Evolutionary conservation across 768 basidiomycete genomes (phyloP).

Genomic region (Leccinum incarnatum): DNA sequence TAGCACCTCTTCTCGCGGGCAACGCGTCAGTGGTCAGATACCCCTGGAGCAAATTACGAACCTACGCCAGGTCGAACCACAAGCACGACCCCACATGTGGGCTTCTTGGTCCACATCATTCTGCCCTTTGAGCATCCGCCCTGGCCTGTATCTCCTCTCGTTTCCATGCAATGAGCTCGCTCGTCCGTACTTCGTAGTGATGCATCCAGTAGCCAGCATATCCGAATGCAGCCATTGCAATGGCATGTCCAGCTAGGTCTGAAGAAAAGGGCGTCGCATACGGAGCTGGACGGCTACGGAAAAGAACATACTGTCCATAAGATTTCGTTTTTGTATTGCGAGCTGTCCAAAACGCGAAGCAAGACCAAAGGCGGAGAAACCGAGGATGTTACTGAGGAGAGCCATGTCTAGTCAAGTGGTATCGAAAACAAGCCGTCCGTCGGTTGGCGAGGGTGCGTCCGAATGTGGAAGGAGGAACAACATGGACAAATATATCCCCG

Average conservation of each 20-base stretch:
- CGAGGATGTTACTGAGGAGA: constrained; percentile 65
- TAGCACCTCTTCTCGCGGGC: constrained; percentile 6
- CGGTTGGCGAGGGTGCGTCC: neutral
- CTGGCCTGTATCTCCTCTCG: constrained; percentile 56
- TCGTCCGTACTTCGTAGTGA: constrained; percentile 61
- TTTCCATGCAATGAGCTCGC: constrained; percentile 60
- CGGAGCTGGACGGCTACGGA: neutral
- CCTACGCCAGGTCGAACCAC: constrained; percentile 14
- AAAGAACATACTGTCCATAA: constrained; percentile 69
- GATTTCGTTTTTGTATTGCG: constrained; percentile 75
- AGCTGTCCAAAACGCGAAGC: constrained; percentile 84
- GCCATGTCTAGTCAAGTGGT: constrained; percentile 42
- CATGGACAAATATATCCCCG: constrained; percentile 26
- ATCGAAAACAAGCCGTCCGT: neutral
- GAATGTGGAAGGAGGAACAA: constrained; percentile 19
- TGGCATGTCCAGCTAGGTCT: constrained; percentile 73
- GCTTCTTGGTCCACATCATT: constrained; percentile 15
- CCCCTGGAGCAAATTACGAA: constrained; percentile 15
- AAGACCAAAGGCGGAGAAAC: constrained; percentile 81
- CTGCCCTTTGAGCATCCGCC: constrained; percentile 30
- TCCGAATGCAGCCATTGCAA: constrained; percentile 70
- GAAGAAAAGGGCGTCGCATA: constrained; percentile 1
- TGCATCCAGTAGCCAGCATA: constrained; percentile 75
- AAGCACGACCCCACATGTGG: neutral
- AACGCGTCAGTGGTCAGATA: constrained; percentile 7